A percentile compares a stretch with the other conserved stretches of the same genome.
Conservation (phyloP, 2,329 filamentous ascomycete species). For the Curvularia spicifera region DNA sequence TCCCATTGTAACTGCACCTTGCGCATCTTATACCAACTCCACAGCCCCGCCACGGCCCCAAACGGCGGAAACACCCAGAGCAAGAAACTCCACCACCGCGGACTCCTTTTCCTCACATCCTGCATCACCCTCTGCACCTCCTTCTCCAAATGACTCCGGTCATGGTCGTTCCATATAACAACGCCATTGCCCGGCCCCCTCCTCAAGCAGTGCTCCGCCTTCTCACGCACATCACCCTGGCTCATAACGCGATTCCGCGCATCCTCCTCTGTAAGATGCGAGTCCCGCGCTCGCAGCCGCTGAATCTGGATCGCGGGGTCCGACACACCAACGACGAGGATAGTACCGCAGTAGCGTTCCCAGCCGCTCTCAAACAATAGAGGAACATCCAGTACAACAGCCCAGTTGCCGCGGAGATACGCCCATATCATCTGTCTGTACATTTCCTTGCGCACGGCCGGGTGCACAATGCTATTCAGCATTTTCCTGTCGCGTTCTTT, state of each 20-base stretch:
- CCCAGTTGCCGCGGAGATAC: constrained; percentile 81
- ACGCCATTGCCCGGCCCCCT: constrained; percentile 69
- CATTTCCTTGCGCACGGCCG: constrained; percentile 84
- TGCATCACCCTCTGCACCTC: constrained; percentile 72
- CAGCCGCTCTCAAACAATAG: constrained; percentile 88
- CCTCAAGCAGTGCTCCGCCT: constrained; percentile 76
- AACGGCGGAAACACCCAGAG: constrained; percentile 74
- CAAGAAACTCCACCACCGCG: constrained; percentile 83
- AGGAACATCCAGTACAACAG: constrained; percentile 90
- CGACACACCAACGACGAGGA: constrained; percentile 83
- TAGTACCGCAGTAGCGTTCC: constrained; percentile 82
- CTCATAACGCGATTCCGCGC: constrained; percentile 84
- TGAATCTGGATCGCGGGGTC: constrained; percentile 84
- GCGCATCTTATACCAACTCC: constrained; percentile 75
- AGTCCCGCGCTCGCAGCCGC: constrained; percentile 75
- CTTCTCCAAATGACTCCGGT: constrained; percentile 69
- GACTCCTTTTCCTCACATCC: constrained; percentile 68
- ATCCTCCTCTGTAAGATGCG: constrained; percentile 81
- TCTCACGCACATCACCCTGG: constrained; percentile 84
- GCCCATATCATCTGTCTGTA: constrained; percentile 73
- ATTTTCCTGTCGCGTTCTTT: constrained; percentile 73
- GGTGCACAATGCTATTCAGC: constrained; percentile 91
- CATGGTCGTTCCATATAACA: constrained; percentile 90
- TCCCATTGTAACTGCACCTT: constrained; percentile 75
- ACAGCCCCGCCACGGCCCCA: constrained; percentile 70